Evolutionary conservation across 495 filamentous ascomycete species (phyloP).

Genomic region (Penicillium chermesinum): DNA sequence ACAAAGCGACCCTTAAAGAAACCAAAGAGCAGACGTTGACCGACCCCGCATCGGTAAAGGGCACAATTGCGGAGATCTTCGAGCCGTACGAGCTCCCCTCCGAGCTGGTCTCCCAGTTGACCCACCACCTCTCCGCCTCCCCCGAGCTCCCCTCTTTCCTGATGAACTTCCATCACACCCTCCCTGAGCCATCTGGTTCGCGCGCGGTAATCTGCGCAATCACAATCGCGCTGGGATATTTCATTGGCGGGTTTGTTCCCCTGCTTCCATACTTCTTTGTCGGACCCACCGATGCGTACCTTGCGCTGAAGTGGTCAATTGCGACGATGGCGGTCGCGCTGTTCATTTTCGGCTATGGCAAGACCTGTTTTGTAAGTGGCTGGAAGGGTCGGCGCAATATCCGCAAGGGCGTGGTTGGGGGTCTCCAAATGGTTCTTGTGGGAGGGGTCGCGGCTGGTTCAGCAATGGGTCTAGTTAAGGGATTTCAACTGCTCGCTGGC

Average conservation of each 20-base stretch:
- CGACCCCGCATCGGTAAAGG: slow-evolving; percentile 31
- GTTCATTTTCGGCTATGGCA: slow-evolving; percentile 68
- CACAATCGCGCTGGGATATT: slow-evolving; percentile 66
- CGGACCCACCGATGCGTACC: slow-evolving; percentile 44
- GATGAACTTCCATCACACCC: slow-evolving; percentile 54
- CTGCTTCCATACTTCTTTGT: slow-evolving; percentile 76
- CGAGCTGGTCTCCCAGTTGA: slow-evolving; percentile 40
- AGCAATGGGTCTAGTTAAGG: slow-evolving; percentile 60
- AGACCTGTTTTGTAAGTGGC: slow-evolving; percentile 53
- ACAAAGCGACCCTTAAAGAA: slow-evolving; percentile 44
- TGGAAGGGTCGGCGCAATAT: slow-evolving; percentile 36
- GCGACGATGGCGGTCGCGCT: slow-evolving; percentile 62
- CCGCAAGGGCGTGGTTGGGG: slow-evolving; percentile 39
- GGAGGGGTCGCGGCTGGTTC: slow-evolving; percentile 61
- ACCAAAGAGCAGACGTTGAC: slow-evolving; percentile 39
- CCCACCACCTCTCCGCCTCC: slow-evolving; percentile 42
- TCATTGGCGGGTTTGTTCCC: slow-evolving; percentile 67
- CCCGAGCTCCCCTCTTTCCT: slow-evolving; percentile 49
- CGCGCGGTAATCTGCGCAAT: slow-evolving; percentile 55
- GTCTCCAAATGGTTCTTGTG: slow-evolving; percentile 61
- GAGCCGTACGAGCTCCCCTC: slow-evolving; percentile 50
- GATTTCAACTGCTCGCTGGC: slow-evolving; percentile 41
- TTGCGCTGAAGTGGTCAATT: slow-evolving; percentile 65
- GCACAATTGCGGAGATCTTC: slow-evolving; percentile 48
- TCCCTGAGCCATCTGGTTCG: slow-evolving; percentile 45